These are phyloP conservation scores for Harringtonia aguacate DNA, from an alignment of 2,329 filamentous ascomycete genomes.

Conservation along the genomic window DNA sequence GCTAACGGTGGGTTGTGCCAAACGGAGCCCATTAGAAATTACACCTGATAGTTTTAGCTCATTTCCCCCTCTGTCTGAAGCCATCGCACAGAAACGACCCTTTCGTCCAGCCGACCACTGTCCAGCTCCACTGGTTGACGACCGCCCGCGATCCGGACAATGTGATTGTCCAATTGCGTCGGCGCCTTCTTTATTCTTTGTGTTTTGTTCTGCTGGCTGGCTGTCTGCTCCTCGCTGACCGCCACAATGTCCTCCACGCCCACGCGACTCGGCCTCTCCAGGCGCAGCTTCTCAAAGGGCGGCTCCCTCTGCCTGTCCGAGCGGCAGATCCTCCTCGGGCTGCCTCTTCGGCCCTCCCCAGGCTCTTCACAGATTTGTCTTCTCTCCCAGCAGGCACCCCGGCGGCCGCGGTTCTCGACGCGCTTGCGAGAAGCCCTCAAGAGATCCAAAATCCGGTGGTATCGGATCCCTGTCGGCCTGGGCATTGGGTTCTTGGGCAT, in stretches of 20 bases:
- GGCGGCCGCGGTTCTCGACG: conserved; percentile 38
- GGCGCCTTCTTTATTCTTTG: background rate
- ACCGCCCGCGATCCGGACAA: no score
- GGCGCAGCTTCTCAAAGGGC: conserved; percentile 11
- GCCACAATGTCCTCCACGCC: conserved; percentile 11
- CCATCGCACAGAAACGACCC: no score
- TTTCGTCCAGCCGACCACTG: background rate
- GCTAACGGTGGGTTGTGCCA: no score
- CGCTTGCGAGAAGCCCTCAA: conserved; percentile 38
- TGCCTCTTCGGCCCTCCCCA: conserved; percentile 6
- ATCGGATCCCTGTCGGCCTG: conserved; percentile 77
- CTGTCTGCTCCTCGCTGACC: background rate
- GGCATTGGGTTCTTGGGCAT: conserved; percentile 77
- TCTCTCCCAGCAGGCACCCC: conserved; percentile 31
- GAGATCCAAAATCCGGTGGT: conserved; percentile 64
- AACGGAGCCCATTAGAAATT: no score
- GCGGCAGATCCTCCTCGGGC: conserved; percentile 12
- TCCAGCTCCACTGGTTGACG: background rate
- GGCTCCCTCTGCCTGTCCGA: conserved; percentile 10
- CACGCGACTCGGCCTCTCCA: conserved; percentile 13
- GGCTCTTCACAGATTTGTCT: conserved; percentile 14
- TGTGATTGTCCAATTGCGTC: no score
- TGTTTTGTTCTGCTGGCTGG: background rate
- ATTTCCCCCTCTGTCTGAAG: no score
- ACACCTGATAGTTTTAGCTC: no score